These are phyloP conservation scores for Lepidopterella palustris DNA, from an alignment of 495 filamentous ascomycete species.

Conservation along the genomic window DNA sequence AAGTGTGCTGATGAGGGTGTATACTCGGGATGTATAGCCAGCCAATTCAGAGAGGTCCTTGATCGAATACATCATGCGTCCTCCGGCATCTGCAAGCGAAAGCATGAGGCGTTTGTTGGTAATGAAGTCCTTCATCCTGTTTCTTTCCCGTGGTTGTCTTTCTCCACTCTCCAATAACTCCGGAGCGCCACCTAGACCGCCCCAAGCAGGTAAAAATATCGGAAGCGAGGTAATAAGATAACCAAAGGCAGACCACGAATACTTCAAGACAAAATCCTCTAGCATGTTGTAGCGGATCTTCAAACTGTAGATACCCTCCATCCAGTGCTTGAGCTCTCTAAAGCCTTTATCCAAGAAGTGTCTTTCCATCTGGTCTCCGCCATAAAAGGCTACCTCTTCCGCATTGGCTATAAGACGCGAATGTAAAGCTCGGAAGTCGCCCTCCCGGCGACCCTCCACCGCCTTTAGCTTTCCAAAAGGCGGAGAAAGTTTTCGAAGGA, in stretches of 20 bases:
- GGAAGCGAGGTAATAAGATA: constrained; percentile 90
- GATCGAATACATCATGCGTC: constrained; percentile 98
- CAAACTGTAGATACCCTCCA: constrained; percentile 93
- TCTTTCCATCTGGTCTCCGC: constrained; percentile 88
- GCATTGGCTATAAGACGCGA: constrained; percentile 91
- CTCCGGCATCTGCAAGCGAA: constrained; percentile 91
- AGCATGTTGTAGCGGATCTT: constrained; percentile 98
- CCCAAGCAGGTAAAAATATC: constrained; percentile 92
- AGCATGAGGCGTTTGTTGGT: constrained; percentile 99
- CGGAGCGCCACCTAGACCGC: constrained; percentile 65
- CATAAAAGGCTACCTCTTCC: constrained; percentile 98
- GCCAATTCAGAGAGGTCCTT: constrained; percentile 97
- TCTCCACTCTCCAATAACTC: constrained; percentile 49
- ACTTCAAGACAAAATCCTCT: constrained; percentile 97
- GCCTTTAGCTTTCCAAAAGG: constrained; percentile 96
- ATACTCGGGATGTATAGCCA: constrained; percentile 91
- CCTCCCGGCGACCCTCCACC: constrained; percentile 86
- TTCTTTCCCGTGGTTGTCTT: constrained; percentile 56
- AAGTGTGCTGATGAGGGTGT: constrained; percentile 87
- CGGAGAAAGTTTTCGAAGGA: constrained; percentile 79
- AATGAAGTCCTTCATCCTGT: constrained; percentile 97
- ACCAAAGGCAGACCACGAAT: constrained; percentile 95
- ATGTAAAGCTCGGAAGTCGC: constrained; percentile 86
- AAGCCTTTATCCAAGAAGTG: constrained; percentile 84
- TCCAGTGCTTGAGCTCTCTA: constrained; percentile 82